phyloP scores from a whole-genome alignment of 179 eudicot genomes.

The Gypsophila paniculata region DNA sequence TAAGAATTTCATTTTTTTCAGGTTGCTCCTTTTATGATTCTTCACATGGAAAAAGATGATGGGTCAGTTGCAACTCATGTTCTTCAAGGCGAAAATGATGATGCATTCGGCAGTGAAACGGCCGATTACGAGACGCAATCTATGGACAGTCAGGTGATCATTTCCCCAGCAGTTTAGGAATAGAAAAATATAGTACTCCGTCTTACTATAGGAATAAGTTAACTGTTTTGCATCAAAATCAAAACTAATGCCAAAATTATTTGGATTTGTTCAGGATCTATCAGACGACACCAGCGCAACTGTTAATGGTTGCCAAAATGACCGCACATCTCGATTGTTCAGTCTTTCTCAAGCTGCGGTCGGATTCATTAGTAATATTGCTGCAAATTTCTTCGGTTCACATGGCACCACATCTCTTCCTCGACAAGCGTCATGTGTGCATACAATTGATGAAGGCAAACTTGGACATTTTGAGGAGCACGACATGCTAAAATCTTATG shows the following conservation, averaged over 20 bases:
- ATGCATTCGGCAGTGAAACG: conserved; percentile 37
- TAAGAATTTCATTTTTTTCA: conserved; percentile 27
- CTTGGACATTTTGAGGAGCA: conserved; percentile 30
- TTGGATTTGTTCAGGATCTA: conserved; percentile 38
- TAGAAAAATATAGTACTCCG: background rate
- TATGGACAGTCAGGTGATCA: conserved; percentile 25
- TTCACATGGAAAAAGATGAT: conserved; percentile 66
- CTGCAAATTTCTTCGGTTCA: conserved; percentile 46
- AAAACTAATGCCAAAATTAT: background rate
- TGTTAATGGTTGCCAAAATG: conserved; percentile 23
- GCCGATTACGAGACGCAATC: conserved; percentile 38
- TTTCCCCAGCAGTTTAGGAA: background rate
- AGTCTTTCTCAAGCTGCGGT: conserved; percentile 60
- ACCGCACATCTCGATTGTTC: conserved; percentile 24
- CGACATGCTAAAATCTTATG: conserved; percentile 36
- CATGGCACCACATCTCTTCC: conserved; percentile 37
- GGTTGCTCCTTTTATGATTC: conserved; percentile 69
- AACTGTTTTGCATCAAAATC: background rate
- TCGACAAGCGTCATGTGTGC: conserved; percentile 28
- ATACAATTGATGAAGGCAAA: conserved; percentile 25
- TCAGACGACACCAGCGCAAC: conserved; percentile 19
- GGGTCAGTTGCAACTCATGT: conserved; percentile 36
- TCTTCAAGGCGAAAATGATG: conserved; percentile 32
- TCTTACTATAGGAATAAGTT: background rate
- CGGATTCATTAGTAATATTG: conserved; percentile 50